Base-by-base conservation (phyloP, 1,139 yeast genomes). In the Zhuliangozyma blackwelliae region DNA sequence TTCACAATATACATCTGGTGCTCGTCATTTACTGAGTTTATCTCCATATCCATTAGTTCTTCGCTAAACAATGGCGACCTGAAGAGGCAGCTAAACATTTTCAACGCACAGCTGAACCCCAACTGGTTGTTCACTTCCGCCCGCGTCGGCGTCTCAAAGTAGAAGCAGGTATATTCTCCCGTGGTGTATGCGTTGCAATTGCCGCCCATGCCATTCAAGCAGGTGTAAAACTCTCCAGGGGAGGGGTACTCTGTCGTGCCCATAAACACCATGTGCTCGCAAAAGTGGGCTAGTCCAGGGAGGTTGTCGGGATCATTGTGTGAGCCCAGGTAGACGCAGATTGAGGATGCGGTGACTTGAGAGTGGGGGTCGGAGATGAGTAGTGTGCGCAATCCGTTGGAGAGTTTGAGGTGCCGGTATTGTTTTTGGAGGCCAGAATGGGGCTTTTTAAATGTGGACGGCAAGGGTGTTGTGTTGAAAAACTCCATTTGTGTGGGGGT, bases 231-330 rank as follows among this genome's bases (percentile, higher is more conserved):
- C 19, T 55, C 51, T 32, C 65, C 68, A 0, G 76, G 68, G 16
- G 63, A 55, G 0, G 86, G 82, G 43, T 58, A 76, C 29, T 67
- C 59, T 40, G 72, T 73, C 0, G 85, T 74, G 1, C 86, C 85
- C 34, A 74, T 64, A 35, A 79, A 69, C 1, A 83, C 46, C 72
- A 78, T 67, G 54, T 84, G 92, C 44, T 84, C 92, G 52, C 88
- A 81, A 31, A 83, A 63, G 58, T 84, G 94, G 0, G 92, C 90
- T 28, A 83, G 47, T 0, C 92, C 92, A 0, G 72, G 72, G 1
- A 71, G 37, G 2, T 63, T 61, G 3, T 58, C 61, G 1, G 85
- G 82, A 47, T 84, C 90, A 36, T 72, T 65, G 49, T 74, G 75
- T 1, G 88, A 78, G 1, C 92, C 92, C 0, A 80, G 52, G 1